Evolutionary conservation across 345 rosid genomes (phyloP), one percentile per base, ranked within the genome.

Genomic region (Brassica carinata): DNA sequence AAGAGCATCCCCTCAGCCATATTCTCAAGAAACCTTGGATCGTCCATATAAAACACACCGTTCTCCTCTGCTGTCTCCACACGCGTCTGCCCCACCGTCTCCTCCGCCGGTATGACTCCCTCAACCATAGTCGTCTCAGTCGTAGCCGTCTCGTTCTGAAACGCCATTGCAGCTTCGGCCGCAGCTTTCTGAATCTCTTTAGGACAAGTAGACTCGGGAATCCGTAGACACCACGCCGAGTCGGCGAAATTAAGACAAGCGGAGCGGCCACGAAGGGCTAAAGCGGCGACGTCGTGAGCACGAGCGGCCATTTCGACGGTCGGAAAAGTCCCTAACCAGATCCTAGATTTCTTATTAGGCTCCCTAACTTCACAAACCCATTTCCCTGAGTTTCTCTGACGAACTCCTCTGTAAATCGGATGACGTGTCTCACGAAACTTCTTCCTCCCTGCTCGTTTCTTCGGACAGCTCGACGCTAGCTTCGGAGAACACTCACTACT

Each of bases 351-450:
- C 90, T 95, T 95, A 23, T 86, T 87, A 0, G 97, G 98, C 79
- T 91, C 97, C 67, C 98, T 85, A 6, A 95, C 89, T 73, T 95
- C 98, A 33, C 92, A 91, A 0, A 93, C 99, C 98, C 99, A 93
- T 84, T 95, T 95, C 1, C 92, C 96, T 0, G 93, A 86, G 57
- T 85, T 83, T 84, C 96, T 87, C 79, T 77, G 63, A 68, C 97
- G 84, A 19, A 93, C 97, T 8, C 98, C 98, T 0, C 94, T 84
- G 83, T 83, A 93, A 69, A 95, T 87, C 3, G 99, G 99, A 73
- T 93, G 99, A 38, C 98, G 85, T 5, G 94, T 93, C 88, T 91
- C 99, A 67, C 86, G 75, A 62, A 93, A 87, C 86, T 95, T 95
- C 94, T 90, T 95, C 75, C 99, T 69, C 9, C 98, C 98, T 0